phyloP scores from a whole-genome alignment of 306 rosid species.

The Styphnolobium japonicum region DNA sequence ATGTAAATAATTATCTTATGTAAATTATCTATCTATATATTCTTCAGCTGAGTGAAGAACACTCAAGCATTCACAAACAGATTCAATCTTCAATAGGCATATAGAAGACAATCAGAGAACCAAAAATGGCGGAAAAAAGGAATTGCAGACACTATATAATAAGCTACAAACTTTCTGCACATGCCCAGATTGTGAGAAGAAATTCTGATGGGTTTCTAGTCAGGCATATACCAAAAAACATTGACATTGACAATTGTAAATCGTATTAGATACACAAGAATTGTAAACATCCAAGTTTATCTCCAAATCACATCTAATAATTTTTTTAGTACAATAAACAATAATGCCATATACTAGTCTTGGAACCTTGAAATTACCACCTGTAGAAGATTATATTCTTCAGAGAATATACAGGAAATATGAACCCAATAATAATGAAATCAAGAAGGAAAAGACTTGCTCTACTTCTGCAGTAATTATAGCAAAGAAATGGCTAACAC shows the following conservation, averaged over 20 bases:
- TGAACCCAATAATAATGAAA: background rate
- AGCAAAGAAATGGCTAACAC: slow-evolving; percentile 1
- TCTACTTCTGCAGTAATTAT: background rate
- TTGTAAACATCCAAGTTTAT: background rate
- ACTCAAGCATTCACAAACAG: no score
- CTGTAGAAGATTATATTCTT: background rate
- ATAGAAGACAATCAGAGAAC: slow-evolving; percentile 18
- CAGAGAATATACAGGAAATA: background rate
- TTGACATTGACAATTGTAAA: background rate
- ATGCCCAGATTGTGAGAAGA: background rate
- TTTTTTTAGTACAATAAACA: background rate
- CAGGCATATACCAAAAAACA: background rate
- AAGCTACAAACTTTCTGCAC: background rate
- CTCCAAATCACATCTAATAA: background rate
- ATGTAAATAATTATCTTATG: no score
- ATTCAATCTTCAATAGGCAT: no score
- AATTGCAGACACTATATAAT: slow-evolving; percentile 8
- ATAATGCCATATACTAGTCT: background rate
- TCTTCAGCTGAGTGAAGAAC: no score
- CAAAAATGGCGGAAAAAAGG: background rate
- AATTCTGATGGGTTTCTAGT: background rate
- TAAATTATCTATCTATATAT: no score
- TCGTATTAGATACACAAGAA: background rate
- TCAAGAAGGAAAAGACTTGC: background rate
- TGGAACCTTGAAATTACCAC: background rate